These are phyloP conservation scores for Annulohypoxylon maeteangense DNA, from an alignment of 495 filamentous ascomycete genomes.

Conservation along the genomic window DNA sequence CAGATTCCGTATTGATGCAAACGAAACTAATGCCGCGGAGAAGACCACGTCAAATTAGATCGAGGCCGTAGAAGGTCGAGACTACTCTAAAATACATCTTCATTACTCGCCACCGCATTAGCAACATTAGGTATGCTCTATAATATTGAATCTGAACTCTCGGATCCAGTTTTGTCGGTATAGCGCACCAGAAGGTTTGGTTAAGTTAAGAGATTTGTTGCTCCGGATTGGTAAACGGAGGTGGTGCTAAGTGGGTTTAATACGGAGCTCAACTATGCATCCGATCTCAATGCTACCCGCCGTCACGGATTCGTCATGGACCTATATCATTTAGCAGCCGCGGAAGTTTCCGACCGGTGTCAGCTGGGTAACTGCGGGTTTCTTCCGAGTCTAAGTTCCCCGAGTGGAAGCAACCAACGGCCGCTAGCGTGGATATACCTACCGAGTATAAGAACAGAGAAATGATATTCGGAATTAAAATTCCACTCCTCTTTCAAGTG, in stretches of 20 bases:
- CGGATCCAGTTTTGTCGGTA: background rate
- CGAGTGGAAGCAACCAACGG: background rate
- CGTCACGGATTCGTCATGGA: constrained; percentile 32
- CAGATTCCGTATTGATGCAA: background rate
- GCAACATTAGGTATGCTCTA: background rate
- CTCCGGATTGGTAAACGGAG: background rate
- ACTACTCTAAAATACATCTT: background rate
- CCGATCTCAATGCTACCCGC: background rate
- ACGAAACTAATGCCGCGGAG: background rate
- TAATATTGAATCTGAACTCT: background rate
- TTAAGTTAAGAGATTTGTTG: background rate
- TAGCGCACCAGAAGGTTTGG: background rate
- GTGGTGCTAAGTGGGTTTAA: background rate
- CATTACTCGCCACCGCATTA: constrained; percentile 30
- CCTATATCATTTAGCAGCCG: background rate
- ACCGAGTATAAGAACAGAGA: background rate
- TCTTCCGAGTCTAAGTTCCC: background rate
- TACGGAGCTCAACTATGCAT: background rate
- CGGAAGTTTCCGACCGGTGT: background rate
- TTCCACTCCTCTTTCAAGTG: background rate
- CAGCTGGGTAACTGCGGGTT: background rate
- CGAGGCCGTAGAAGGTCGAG: constrained; percentile 3
- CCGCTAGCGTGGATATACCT: background rate
- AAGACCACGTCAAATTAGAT: background rate
- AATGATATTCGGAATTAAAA: background rate